Evolutionary conservation across 1,284 basidiomycete genomes (phyloP).

Genomic region (Marasmius sp.): DNA sequence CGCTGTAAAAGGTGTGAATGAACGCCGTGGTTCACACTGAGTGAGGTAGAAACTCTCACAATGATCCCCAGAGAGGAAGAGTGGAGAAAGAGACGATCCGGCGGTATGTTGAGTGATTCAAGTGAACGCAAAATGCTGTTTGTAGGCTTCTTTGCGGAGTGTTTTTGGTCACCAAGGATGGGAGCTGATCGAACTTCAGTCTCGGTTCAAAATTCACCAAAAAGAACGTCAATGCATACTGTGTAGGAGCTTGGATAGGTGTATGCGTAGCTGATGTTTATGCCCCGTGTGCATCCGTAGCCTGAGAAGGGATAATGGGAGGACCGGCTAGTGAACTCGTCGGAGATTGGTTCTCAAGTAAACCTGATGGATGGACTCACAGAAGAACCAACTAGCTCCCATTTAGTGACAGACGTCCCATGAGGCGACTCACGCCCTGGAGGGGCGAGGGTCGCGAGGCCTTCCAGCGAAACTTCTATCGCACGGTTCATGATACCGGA

Average conservation of each 20-base stretch:
- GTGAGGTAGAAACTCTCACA: constrained; percentile 34
- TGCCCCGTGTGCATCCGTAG: constrained; percentile 60
- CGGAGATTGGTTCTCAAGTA: constrained; percentile 10
- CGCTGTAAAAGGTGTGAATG: constrained; percentile 34
- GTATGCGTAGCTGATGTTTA: constrained; percentile 74
- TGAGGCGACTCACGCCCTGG: constrained; percentile 22
- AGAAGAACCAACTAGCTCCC: constrained; percentile 61
- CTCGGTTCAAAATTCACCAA: constrained; percentile 1
- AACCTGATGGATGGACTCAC: constrained; percentile 37
- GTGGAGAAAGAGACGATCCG: constrained; percentile 59
- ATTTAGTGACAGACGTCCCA: constrained; percentile 51
- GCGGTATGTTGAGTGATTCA: constrained; percentile 28
- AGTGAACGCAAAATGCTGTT: constrained; percentile 29
- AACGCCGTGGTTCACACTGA: neutral
- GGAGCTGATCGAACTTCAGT: constrained; percentile 44
- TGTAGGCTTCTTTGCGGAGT: constrained; percentile 35
- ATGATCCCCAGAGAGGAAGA: constrained; percentile 54
- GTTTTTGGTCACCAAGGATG: constrained; percentile 59
- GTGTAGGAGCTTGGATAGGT: constrained; percentile 52
- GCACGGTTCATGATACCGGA: constrained; percentile 46
- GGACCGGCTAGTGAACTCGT: constrained; percentile 36
- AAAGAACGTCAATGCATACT: constrained; percentile 28
- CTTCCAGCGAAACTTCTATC: constrained; percentile 41
- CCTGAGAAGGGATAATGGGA: constrained; percentile 56
- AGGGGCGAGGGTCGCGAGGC: constrained; percentile 39